Percentiles rank a stretch among this genome's conserved stretches.
These are phyloP conservation scores for Bipolaris victoriae DNA, from an alignment of 2,329 filamentous ascomycete species.

Conservation along the genomic window DNA sequence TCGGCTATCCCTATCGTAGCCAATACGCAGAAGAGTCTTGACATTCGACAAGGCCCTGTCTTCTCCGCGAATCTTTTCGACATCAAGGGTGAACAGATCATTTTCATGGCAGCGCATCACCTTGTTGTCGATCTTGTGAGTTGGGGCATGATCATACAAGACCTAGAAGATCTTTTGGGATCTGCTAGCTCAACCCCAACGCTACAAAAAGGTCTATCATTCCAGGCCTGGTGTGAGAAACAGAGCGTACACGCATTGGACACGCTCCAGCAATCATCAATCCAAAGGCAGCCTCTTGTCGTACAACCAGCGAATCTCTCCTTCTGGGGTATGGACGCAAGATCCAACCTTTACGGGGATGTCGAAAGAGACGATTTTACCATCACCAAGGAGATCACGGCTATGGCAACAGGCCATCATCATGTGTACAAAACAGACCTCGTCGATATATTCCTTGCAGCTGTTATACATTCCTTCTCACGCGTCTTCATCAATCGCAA, in stretches of 20 bases:
- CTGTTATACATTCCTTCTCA: conserved; percentile 62
- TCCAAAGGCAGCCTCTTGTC: conserved; percentile 17
- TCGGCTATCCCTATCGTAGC: conserved; percentile 26
- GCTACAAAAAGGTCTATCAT: conserved; percentile 33
- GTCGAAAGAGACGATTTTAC: conserved; percentile 38
- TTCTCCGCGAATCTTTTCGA: conserved; percentile 38
- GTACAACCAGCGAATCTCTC: conserved; percentile 30
- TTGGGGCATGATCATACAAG: conserved; percentile 42
- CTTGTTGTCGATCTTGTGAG: conserved; percentile 44
- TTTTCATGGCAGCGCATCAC: conserved; percentile 43
- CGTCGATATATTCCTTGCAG: conserved; percentile 61
- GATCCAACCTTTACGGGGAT: conserved; percentile 39
- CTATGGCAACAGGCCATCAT: conserved; percentile 37
- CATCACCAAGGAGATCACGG: conserved; percentile 27
- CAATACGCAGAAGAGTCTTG: conserved; percentile 33
- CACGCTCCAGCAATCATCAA: conserved; percentile 10
- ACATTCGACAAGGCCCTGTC: conserved; percentile 38
- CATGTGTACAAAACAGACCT: conserved; percentile 59
- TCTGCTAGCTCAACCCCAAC: conserved; percentile 9
- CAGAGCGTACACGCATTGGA: conserved; percentile 30
- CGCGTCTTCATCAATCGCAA: conserved; percentile 61
- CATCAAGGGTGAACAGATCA: conserved; percentile 26
- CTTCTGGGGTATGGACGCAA: conserved; percentile 42
- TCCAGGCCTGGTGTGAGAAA: conserved; percentile 40
- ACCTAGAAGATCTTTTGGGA: conserved; percentile 40